Evolutionary conservation across 495 filamentous ascomycete species (phyloP).

Genomic region (Penicillium paradoxum): DNA sequence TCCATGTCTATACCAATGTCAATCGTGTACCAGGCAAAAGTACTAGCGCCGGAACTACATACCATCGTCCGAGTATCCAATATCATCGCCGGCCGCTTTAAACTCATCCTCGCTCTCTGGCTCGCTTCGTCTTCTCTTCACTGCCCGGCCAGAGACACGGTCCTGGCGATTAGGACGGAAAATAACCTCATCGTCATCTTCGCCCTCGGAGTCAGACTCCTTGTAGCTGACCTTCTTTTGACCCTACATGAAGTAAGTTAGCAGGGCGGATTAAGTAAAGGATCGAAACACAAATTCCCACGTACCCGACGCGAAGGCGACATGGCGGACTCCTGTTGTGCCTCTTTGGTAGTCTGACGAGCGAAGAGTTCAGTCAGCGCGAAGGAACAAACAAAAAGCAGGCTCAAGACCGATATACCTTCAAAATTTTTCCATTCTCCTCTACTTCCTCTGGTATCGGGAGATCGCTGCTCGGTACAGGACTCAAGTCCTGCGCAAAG

Average conservation of each 20-base stretch:
- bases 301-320: constrained; percentile 47
- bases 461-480: constrained; percentile 77
- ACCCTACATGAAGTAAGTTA: constrained; percentile 24
- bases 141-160: constrained; percentile 27
- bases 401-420: constrained; percentile 15
- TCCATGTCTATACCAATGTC: constrained; percentile 57
- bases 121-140: constrained; percentile 50
- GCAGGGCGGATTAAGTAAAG: neutral
- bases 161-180: constrained; percentile 40
- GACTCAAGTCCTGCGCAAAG: constrained; percentile 53
- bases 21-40: constrained; percentile 5
- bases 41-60: constrained; percentile 25
- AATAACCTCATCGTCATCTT: constrained; percentile 51
- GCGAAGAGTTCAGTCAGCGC: constrained; percentile 10
- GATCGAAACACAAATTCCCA: neutral
- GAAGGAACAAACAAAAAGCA: constrained; percentile 3
- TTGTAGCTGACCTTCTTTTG: constrained; percentile 46
- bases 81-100: constrained; percentile 44
- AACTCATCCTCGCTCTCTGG: constrained; percentile 67
- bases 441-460: constrained; percentile 36
- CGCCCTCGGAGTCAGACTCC: constrained; percentile 49
- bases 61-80: constrained; percentile 55
- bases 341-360: constrained; percentile 15
- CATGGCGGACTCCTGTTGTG: constrained; percentile 20
- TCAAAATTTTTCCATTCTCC: constrained; percentile 17